phyloP scores from a whole-genome alignment of 441 rosid genomes.

The Francoa sonchifolia region DNA sequence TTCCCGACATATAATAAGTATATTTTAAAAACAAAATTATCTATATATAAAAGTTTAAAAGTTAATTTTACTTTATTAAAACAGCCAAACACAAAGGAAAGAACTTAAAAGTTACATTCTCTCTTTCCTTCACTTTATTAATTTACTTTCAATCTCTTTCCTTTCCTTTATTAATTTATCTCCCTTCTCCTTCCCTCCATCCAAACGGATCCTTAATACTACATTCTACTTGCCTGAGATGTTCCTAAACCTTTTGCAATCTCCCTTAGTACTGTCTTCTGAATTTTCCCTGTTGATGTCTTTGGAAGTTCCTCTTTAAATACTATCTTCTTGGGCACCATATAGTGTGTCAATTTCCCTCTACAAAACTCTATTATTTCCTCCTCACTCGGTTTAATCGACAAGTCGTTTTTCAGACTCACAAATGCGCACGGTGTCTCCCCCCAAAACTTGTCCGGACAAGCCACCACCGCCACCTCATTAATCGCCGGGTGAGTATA shows the following conservation, averaged over 20 bases:
- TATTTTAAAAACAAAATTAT: too few relatives aligned
- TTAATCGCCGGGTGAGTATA: constrained; percentile 42
- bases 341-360: constrained; percentile 19
- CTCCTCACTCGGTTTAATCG: constrained; percentile 25
- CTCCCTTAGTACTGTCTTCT: constrained; percentile 49
- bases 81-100: too few relatives aligned
- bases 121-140: too few relatives aligned
- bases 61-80: too few relatives aligned
- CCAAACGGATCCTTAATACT: too few relatives aligned
- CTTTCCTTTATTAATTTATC: too few relatives aligned
- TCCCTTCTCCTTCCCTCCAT: too few relatives aligned
- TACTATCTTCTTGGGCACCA: constrained; percentile 71
- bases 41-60: too few relatives aligned
- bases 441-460: constrained; percentile 71
- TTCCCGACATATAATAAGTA: too few relatives aligned
- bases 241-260: constrained; percentile 41
- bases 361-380: constrained; percentile 52
- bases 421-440: constrained; percentile 78
- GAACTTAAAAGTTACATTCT: too few relatives aligned
- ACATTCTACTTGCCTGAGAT: constrained; percentile 37
- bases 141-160: too few relatives aligned
- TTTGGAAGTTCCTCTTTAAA: constrained; percentile 58
- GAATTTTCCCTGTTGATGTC: constrained; percentile 71
- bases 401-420: constrained; percentile 26
- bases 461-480: constrained; percentile 78